A percentile compares a stretch with the other conserved stretches of the same genome.
Conservation (phyloP, 1,284 basidiomycete species). For the Ceratobasidium papillatum region DNA sequence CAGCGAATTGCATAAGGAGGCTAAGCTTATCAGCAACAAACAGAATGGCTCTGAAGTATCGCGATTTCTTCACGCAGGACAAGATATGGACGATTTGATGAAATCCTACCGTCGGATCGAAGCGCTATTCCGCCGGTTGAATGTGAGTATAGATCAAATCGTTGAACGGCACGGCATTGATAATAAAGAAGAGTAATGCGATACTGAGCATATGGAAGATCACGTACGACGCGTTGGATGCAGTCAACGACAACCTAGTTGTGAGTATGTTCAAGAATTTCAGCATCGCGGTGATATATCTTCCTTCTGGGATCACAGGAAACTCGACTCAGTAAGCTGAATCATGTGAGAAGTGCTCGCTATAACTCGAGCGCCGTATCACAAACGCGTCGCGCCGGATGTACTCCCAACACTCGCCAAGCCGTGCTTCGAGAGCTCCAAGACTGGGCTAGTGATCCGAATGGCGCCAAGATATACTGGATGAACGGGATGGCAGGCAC, state of each 20-base stretch:
- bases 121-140: background rate
- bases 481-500: too few relatives aligned
- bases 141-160: background rate
- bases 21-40: too few relatives aligned
- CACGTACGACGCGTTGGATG: background rate
- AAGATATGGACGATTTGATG: background rate
- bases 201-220: background rate
- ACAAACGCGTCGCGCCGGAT: background rate
- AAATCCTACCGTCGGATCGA: background rate
- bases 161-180: too few relatives aligned
- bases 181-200: background rate
- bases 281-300: background rate
- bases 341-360: background rate
- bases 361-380: background rate
- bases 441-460: background rate
- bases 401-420: conserved; percentile 2
- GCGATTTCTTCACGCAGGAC: too few relatives aligned
- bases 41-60: too few relatives aligned
- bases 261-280: background rate
- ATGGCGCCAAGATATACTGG: background rate
- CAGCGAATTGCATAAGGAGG: too few relatives aligned
- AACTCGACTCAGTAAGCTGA: background rate
- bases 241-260: background rate
- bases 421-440: background rate
- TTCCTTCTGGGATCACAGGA: background rate